Evolutionary conservation across 305 asterid species (phyloP).

Genomic region (Fraxinus latifolia): DNA sequence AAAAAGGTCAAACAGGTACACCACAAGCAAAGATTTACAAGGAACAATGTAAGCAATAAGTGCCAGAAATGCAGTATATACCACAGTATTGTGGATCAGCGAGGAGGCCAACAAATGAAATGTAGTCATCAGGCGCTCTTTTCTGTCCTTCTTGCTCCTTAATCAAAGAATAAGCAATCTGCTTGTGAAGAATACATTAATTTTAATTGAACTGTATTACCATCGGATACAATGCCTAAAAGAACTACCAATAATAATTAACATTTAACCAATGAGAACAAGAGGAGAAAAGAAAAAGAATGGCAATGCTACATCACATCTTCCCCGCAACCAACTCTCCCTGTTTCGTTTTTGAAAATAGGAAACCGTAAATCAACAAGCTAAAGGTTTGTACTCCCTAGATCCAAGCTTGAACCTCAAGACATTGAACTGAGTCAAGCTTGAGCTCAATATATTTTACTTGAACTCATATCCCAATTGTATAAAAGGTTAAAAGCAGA

Average conservation of each 20-base stretch:
- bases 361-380: slow-evolving; percentile 3
- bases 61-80: slow-evolving; percentile 31
- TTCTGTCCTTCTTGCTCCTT: slow-evolving; percentile 88
- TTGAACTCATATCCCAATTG: neutral
- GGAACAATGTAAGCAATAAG: neutral
- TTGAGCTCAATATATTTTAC: neutral
- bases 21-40: slow-evolving; percentile 8
- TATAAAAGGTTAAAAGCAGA: slow-evolving; percentile 4
- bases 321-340: slow-evolving; percentile 6
- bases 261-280: slow-evolving; percentile 16
- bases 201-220: neutral
- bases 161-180: slow-evolving; percentile 90
- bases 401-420: neutral
- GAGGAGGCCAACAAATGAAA: slow-evolving; percentile 90
- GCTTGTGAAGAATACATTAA: slow-evolving; percentile 31
- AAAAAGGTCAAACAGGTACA: neutral
- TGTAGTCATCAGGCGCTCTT: slow-evolving; percentile 67
- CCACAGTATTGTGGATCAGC: slow-evolving; percentile 93
- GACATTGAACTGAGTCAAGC: neutral
- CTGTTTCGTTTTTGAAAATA: neutral
- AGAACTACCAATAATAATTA: neutral
- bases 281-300: neutral
- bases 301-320: neutral
- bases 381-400: neutral
- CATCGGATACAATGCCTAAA: slow-evolving; percentile 3